Conservation (phyloP, 2,329 filamentous ascomycete genomes). For the Microascus cirrosus region DNA sequence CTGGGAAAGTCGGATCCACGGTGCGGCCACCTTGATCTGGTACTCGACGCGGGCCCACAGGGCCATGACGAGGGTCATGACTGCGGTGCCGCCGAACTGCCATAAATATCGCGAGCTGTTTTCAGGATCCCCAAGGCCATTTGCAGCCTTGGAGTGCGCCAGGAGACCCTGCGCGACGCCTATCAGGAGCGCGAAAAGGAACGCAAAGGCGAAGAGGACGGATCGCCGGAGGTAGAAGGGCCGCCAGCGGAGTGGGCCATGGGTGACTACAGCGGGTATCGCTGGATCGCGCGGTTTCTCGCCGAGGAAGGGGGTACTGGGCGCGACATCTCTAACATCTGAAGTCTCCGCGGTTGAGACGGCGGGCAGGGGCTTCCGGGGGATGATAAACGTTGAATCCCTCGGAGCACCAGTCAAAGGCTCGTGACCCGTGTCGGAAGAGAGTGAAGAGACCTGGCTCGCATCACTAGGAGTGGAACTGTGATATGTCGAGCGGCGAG, state of each 20-base stretch:
- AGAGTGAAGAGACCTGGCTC: not conserved
- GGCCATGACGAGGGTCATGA: conserved; percentile 19
- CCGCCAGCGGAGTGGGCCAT: conserved; percentile 14
- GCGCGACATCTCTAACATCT: not conserved
- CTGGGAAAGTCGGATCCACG: conserved; percentile 22
- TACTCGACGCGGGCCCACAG: conserved; percentile 25
- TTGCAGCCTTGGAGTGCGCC: conserved; percentile 17
- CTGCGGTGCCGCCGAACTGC: conserved; percentile 21
- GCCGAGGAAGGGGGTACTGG: not conserved
- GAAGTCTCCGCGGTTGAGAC: not conserved
- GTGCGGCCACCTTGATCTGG: conserved; percentile 23
- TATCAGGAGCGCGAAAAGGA: conserved; percentile 16
- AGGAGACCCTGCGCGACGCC: conserved; percentile 18
- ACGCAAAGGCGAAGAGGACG: conserved; percentile 16
- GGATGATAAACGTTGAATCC: not conserved
- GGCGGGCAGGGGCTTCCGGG: not conserved
- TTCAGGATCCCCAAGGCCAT: conserved; percentile 15
- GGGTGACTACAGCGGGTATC: not conserved
- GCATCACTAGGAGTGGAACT: not conserved
- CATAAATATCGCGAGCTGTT: conserved; percentile 20
- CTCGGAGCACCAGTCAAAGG: not conserved
- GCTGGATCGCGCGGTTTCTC: not conserved
- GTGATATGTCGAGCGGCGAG: conserved; percentile 8
- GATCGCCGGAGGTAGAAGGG: conserved; percentile 22
- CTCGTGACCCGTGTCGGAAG: not conserved